Evolutionary conservation across 805 yeast genomes (phyloP).

Genomic region (Ogataea haglerorum): DNA sequence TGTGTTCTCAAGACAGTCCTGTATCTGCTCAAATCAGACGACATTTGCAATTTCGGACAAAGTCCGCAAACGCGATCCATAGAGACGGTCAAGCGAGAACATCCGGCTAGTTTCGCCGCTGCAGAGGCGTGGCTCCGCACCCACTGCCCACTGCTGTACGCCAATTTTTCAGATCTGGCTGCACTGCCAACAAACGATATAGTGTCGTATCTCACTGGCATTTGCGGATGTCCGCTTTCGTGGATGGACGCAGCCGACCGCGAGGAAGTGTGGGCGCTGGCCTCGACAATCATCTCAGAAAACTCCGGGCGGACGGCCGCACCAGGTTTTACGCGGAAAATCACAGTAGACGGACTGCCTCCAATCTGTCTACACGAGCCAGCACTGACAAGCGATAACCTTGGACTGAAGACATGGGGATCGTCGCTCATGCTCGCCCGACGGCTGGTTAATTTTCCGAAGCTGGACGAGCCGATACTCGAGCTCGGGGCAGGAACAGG

Average conservation of each 20-base stretch:
- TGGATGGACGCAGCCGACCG: constrained; percentile 41
- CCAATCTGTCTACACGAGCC: constrained; percentile 65
- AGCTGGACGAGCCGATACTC: constrained; percentile 38
- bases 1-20: constrained; percentile 43
- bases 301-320: constrained; percentile 82
- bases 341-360: constrained; percentile 38
- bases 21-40: constrained; percentile 45
- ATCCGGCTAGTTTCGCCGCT: constrained; percentile 19
- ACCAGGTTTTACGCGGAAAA: constrained; percentile 63
- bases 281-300: constrained; percentile 69
- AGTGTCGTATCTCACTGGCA: constrained; percentile 46
- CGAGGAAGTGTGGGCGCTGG: constrained; percentile 46
- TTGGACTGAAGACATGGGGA: constrained; percentile 97
- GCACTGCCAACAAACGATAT: constrained; percentile 28
- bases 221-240: constrained; percentile 45
- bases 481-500: constrained; percentile 98
- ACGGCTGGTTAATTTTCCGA: constrained; percentile 34
- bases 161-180: constrained; percentile 8
- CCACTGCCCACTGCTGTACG: constrained; percentile 35
- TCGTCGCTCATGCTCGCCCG: constrained; percentile 71
- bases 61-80: constrained; percentile 11
- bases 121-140: constrained; percentile 44
- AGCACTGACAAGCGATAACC: constrained; percentile 75
- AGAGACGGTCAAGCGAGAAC: constrained; percentile 33
- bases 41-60: constrained; percentile 48